These are phyloP conservation scores for Allantophomopsis cytisporea DNA, from an alignment of 2,329 filamentous ascomycete species.

Conservation along the genomic window DNA sequence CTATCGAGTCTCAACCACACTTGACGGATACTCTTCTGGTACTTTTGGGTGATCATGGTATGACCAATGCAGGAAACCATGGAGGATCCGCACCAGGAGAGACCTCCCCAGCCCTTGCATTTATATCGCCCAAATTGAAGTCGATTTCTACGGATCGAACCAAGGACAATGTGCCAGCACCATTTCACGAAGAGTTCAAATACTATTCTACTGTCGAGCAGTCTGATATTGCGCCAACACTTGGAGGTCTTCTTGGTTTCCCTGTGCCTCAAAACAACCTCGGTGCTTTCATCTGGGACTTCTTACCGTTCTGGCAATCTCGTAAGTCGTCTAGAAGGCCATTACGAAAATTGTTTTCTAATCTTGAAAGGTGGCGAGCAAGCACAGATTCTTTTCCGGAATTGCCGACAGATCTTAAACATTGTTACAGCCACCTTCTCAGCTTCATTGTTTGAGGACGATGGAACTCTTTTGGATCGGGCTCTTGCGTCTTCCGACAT, in stretches of 20 bases:
- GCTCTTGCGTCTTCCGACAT: conserved; percentile 18
- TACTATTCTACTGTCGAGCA: conserved; percentile 85
- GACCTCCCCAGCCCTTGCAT: conserved; percentile 84
- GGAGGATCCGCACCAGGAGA: conserved; percentile 89
- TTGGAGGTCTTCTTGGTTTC: conserved; percentile 77
- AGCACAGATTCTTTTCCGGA: conserved; percentile 58
- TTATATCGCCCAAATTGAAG: conserved; percentile 74
- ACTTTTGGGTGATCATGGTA: conserved; percentile 90
- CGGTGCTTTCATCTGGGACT: conserved; percentile 69
- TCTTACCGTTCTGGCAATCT: conserved; percentile 63
- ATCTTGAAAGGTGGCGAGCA: conserved; percentile 31
- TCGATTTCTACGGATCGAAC: conserved; percentile 26
- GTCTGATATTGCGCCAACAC: conserved; percentile 81
- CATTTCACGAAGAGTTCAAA: conserved; percentile 56
- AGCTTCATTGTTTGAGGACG: conserved; percentile 30
- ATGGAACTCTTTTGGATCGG: conserved; percentile 12
- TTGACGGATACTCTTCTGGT: conserved; percentile 71
- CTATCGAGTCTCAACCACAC: conserved; percentile 58
- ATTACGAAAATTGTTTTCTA: conserved; percentile 3
- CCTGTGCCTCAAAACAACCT: conserved; percentile 84
- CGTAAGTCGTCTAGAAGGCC: conserved; percentile 30
- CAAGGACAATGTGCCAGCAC: conserved; percentile 33
- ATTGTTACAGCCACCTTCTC: conserved; percentile 66
- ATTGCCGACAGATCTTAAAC: conserved; percentile 66
- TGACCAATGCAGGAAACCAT: conserved; percentile 97